Evolutionary conservation across 306 rosid species (phyloP), one percentile per base, ranked within the genome.

Genomic region (barrel medic (Medicago truncatula)): DNA sequence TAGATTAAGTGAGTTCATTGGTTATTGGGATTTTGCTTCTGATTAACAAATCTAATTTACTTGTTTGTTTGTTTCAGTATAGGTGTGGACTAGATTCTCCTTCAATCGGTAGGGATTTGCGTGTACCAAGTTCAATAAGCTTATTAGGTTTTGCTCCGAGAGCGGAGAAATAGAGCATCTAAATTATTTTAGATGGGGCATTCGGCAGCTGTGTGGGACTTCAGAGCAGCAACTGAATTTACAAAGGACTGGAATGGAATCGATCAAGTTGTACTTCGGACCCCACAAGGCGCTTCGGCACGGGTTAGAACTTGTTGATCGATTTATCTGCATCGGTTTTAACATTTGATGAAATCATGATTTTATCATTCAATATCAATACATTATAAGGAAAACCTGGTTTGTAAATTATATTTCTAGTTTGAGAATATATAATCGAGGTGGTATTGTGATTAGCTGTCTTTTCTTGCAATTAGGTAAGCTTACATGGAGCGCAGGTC

Each of bases 401-500:
- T 43, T 56, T 79, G 28, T 41, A 41, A 41, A 41, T 10, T 41
- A 41, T 9, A 41, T 9, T 9, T 41, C 46, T 41, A 40, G 46
- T 40, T 31, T 4, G 36, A 31, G 38, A 34, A 34, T 34, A 34
- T 5, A 34, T 34, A 34, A 34, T 34, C 7, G 38, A 34, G 38
- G 38, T 6, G 53, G 54, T 36, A 65, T 63, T 21, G 73, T 61
- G 71, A 67, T 80, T 77, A 41, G 74, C 49, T 23, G 18, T 43
- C 34, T 71, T 54, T 58, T 57, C 60, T 79, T 76, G 76, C 86
- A 47, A 82, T 80, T 81, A 93, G 97, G 91, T 93, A 80, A 89
- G 97, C 86, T 86, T 93, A 83, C 83, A 86, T 77, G 97, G 98
- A 76, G 98, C 94, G 49, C 98, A 93, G 76, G 90, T 93, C 80